Percentiles rank a stretch among this genome's conserved stretches.
Evolutionary conservation across 345 rosid genomes (phyloP).

Genomic region (Corchorus olitorius): DNA sequence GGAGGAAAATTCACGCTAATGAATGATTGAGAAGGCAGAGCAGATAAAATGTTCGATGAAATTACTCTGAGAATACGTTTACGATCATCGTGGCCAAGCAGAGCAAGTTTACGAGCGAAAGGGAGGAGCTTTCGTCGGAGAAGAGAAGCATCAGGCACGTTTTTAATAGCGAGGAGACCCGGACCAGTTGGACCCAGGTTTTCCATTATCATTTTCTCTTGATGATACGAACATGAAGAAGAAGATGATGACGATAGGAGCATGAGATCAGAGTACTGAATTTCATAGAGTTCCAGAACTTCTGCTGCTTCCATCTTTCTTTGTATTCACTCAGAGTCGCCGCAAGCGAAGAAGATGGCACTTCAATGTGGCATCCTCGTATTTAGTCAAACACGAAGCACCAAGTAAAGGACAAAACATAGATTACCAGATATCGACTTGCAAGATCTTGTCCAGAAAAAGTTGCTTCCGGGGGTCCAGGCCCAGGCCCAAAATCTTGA

Average conservation of each 20-base stretch:
- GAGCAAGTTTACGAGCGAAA: slow-evolving; percentile 66
- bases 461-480: too few relatives aligned
- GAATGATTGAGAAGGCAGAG: not conserved
- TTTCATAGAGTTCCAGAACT: slow-evolving; percentile 51
- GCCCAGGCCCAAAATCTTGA: not conserved
- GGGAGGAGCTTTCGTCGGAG: slow-evolving; percentile 71
- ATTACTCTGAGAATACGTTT: slow-evolving; percentile 66
- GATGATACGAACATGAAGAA: slow-evolving; percentile 32
- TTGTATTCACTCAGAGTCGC: not conserved
- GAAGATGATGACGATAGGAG: slow-evolving; percentile 32
- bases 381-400: not conserved
- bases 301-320: slow-evolving; percentile 44
- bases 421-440: not conserved
- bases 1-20: not conserved
- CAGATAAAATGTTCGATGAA: not conserved
- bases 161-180: slow-evolving; percentile 67
- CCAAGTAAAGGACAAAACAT: not conserved
- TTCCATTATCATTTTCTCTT: slow-evolving; percentile 47
- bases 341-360: not conserved
- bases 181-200: slow-evolving; percentile 76
- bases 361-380: not conserved
- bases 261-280: slow-evolving; percentile 56
- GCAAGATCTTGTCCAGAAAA: not conserved
- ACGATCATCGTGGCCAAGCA: slow-evolving; percentile 55
- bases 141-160: slow-evolving; percentile 50